Percentiles rank a stretch among this genome's conserved stretches.
Evolutionary conservation across 352 stramenopile species (phyloP).

Genomic region (Pythium phragmiticola): DNA sequence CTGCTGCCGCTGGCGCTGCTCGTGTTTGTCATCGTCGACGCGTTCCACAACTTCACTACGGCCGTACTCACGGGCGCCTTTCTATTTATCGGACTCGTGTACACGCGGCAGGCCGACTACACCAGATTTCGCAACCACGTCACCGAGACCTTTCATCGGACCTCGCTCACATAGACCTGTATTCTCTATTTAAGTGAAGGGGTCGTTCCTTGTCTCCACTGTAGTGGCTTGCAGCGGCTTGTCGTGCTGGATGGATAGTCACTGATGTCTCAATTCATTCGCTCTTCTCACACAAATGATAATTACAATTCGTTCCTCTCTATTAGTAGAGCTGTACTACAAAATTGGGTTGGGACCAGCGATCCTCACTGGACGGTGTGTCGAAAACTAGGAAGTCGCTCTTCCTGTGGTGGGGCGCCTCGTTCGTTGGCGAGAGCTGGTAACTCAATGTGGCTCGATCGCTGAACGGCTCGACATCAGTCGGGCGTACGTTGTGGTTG

Average conservation of each 20-base stretch:
- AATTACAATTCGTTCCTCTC: too few relatives aligned
- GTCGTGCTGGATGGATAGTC: too few relatives aligned
- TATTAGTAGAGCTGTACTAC: too few relatives aligned
- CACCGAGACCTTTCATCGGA: too few relatives aligned
- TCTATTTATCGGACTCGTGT: constrained; percentile 52
- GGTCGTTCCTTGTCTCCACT: too few relatives aligned
- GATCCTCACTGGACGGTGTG: background rate
- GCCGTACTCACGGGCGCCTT: constrained; percentile 43
- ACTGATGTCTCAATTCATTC: too few relatives aligned
- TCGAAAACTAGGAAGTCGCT: background rate
- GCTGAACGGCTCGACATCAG: background rate
- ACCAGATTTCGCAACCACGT: constrained; percentile 33
- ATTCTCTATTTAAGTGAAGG: too few relatives aligned
- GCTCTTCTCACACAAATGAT: too few relatives aligned
- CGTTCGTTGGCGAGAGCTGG: background rate
- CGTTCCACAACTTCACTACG: constrained; percentile 44
- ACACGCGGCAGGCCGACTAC: constrained; percentile 47
- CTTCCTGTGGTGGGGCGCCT: background rate
- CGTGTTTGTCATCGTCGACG: constrained; percentile 35
- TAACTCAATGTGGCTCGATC: background rate
- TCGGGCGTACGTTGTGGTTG: constrained; percentile 14
- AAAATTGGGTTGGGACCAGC: background rate
- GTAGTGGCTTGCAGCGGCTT: too few relatives aligned
- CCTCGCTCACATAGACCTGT: too few relatives aligned
- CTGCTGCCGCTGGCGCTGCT: constrained; percentile 36